Evolutionary conservation across 2,329 filamentous ascomycete genomes (phyloP).

Genomic region (Emergomyces africanus): DNA sequence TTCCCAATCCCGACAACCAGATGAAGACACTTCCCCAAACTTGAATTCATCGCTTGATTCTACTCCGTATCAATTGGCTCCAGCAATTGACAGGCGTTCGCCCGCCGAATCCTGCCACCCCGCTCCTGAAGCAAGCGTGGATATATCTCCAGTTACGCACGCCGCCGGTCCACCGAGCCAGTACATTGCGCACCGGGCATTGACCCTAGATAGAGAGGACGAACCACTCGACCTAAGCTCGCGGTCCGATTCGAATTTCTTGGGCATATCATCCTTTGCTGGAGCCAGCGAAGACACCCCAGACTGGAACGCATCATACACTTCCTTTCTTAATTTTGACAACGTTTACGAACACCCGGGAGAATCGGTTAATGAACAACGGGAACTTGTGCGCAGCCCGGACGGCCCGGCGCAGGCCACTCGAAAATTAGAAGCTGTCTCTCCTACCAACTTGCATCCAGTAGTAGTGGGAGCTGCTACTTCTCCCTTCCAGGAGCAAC

Average conservation of each 20-base stretch:
- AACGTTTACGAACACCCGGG: constrained; percentile 1
- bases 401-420: neutral
- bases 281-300: neutral
- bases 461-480: neutral
- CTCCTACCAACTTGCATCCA: neutral
- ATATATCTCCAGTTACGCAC: neutral
- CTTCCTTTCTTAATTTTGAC: neutral
- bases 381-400: neutral
- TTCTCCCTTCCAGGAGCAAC: neutral
- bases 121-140: neutral
- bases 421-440: neutral
- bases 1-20: neutral
- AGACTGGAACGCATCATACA: neutral
- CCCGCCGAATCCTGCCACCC: neutral
- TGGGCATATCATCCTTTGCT: neutral
- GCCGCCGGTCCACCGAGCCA: neutral
- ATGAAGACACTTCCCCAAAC: neutral
- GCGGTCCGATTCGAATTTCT: neutral
- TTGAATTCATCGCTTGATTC: neutral
- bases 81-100: neutral
- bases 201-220: neutral
- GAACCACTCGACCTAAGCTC: neutral
- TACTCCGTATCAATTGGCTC: neutral
- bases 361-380: neutral
- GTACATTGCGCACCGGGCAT: neutral